Percentiles rank a stretch among this genome's conserved stretches.
These are phyloP conservation scores for Dichotomopilus funicola DNA, from an alignment of 2,329 filamentous ascomycete species.

Conservation along the genomic window DNA sequence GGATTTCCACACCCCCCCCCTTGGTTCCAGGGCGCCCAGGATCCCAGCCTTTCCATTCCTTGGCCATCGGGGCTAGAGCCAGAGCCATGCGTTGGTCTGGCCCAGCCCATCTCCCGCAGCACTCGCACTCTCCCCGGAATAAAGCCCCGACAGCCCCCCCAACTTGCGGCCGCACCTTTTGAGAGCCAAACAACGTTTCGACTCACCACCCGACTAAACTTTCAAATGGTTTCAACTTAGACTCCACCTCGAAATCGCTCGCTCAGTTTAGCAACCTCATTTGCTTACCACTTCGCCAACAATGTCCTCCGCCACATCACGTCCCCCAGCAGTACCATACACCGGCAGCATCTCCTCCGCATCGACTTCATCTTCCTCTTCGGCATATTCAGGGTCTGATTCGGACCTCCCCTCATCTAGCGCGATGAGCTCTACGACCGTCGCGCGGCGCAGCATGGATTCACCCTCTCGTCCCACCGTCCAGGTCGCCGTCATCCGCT, in stretches of 20 bases:
- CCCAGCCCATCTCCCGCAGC: conserved; percentile 13
- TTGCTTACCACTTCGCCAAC: background rate
- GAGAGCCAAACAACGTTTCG: background rate
- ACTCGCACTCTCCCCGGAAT: conserved; percentile 9
- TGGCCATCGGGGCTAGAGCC: conserved; percentile 6
- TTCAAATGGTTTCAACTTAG: conserved; percentile 9
- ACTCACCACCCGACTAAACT: background rate
- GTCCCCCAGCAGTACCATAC: conserved; percentile 27
- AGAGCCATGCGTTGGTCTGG: conserved; percentile 17
- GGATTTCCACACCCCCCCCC: background rate
- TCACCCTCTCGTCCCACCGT: conserved; percentile 39
- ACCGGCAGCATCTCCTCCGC: conserved; percentile 25
- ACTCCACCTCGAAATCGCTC: conserved; percentile 6
- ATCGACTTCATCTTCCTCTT: conserved; percentile 37
- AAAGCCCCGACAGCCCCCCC: conserved; percentile 12
- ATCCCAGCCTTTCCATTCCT: background rate
- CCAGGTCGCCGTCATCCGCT: conserved; percentile 55
- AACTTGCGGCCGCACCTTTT: background rate
- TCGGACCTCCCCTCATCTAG: conserved; percentile 34
- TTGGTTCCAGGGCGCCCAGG: background rate
- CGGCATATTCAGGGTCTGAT: conserved; percentile 34
- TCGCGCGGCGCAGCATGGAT: conserved; percentile 43
- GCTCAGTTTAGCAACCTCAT: conserved; percentile 4
- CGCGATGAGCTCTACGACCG: conserved; percentile 28
- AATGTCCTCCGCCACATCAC: conserved; percentile 1